phyloP scores from a whole-genome alignment of 1,284 basidiomycete genomes.

The Meira nashicola region DNA sequence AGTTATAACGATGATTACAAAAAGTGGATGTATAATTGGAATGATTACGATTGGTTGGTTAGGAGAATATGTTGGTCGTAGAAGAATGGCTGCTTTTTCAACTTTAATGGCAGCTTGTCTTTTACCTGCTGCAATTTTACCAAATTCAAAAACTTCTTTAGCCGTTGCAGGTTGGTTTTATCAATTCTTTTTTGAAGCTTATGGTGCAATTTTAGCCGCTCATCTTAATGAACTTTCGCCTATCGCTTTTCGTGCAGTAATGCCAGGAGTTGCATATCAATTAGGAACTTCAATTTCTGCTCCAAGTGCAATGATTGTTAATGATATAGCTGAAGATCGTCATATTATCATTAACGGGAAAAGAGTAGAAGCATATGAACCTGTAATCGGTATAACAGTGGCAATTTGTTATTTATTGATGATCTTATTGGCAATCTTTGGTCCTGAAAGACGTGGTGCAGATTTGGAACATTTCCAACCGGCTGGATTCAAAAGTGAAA shows the following conservation, averaged over 20 bases:
- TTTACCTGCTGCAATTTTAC: background rate
- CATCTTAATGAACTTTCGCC: conserved; percentile 1
- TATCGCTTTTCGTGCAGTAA: background rate
- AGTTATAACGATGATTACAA: background rate
- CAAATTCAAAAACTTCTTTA: background rate
- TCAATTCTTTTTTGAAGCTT: background rate
- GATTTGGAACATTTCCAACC: too few relatives aligned
- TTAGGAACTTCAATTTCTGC: background rate
- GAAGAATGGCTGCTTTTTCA: background rate
- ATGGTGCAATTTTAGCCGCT: background rate
- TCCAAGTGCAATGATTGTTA: background rate
- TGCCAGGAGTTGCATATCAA: conserved; percentile 5
- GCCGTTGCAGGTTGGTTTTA: background rate
- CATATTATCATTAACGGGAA: background rate
- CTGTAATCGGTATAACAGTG: too few relatives aligned
- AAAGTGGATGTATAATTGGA: background rate
- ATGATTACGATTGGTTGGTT: background rate
- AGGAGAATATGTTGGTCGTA: background rate
- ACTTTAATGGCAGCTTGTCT: background rate
- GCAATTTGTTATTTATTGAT: too few relatives aligned
- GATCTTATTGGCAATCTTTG: too few relatives aligned
- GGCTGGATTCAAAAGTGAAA: too few relatives aligned
- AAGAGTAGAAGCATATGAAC: background rate
- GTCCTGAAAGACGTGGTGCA: too few relatives aligned
- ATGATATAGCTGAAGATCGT: background rate